Evolutionary conservation across 2,329 filamentous ascomycete genomes (phyloP), one percentile per base, ranked within the genome.

Genomic region (Pestalotiopsis sp.): DNA sequence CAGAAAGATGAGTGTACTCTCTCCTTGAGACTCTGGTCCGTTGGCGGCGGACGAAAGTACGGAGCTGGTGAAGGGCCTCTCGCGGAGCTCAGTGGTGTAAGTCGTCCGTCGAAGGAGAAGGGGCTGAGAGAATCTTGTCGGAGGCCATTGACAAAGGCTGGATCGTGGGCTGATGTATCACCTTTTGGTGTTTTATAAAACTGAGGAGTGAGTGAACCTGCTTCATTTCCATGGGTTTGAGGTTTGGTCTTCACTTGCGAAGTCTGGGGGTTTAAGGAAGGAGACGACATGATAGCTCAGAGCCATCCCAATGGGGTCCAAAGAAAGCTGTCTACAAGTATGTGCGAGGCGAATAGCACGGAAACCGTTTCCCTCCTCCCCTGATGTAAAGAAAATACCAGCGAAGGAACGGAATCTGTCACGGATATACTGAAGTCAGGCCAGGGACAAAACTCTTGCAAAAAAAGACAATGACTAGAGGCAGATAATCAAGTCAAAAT

Each of bases 121-220:
- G 83, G 81, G 69, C 84, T 84, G n/a, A 81, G 78, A 1, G 84
- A 84, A 0, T 83, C 69, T 11, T 82, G 79, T 64, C 82, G 77
- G 64, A 80, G 76, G 14, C 71, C 68, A 20, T 78, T 76, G 5
- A 77, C 77, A 57, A 75, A 75, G 7, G 79, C 71, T 5, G 79
- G 72, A 5, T 17, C 20, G 13, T 20, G 17, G 23, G n/a, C 20
- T 12, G 23, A 7, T 14, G 27, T 14, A 23, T 38, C 41, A 20
- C 13, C 39, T 39, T 62, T 62, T 14, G 20, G 23, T 27, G 13
- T 11, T 38, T 67, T 62, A 11, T 67, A 11, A 17, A 13, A 4
- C 11, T 60, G 7, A 9, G 41, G 17, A 36, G 41, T 20, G 25
- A 66, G 20, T 23, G 13, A 9, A 25, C 14, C 36, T 12, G 57